phyloP scores from a whole-genome alignment of 2,329 filamentous ascomycete genomes.

The Cercospora sp. region DNA sequence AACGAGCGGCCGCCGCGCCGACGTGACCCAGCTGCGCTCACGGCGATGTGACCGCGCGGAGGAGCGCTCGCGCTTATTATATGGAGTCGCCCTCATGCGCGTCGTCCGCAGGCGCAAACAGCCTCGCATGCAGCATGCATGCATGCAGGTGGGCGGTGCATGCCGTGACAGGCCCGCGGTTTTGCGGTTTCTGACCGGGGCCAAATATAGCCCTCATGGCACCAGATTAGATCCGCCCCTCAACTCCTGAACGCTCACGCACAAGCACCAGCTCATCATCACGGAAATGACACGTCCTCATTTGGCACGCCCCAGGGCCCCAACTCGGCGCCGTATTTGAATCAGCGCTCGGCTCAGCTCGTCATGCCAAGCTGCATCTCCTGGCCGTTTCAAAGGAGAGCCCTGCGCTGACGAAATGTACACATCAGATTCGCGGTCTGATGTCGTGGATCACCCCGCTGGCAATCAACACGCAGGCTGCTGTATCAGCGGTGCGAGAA shows the following conservation, averaged over 20 bases:
- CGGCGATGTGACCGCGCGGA: background rate
- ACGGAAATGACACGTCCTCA: background rate
- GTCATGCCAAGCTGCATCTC: background rate
- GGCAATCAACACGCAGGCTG: background rate
- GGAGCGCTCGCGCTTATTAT: background rate
- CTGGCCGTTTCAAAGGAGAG: background rate
- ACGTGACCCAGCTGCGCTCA: background rate
- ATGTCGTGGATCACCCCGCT: background rate
- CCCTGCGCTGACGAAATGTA: background rate
- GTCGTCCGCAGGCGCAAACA: background rate
- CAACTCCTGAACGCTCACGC: background rate
- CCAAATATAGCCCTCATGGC: background rate
- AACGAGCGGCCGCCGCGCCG: background rate
- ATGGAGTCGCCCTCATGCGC: background rate
- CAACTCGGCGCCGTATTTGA: background rate
- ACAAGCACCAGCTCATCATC: background rate
- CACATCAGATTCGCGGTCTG: background rate
- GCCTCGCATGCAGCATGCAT: slow-evolving; percentile 9
- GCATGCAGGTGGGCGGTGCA: background rate
- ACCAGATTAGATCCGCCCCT: background rate
- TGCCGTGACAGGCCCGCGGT: background rate
- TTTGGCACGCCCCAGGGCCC: background rate
- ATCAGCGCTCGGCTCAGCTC: background rate
- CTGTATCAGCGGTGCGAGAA: background rate
- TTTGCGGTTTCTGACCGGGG: background rate